Conservation (phyloP, 1,284 basidiomycete species). For the Ceratobasidium sp. region DNA sequence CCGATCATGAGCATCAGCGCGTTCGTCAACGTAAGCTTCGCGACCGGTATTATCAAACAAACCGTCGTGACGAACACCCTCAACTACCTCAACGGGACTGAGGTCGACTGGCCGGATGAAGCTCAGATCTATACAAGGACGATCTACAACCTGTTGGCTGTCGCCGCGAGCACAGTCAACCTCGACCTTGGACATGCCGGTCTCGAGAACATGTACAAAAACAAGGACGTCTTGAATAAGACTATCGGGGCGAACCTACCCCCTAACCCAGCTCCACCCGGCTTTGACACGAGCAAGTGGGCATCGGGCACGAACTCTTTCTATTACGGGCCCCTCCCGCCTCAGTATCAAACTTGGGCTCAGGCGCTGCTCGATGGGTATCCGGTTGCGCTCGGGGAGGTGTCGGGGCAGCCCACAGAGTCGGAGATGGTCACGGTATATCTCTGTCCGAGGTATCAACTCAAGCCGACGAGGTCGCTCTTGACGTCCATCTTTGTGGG, state of each 20-base stretch:
- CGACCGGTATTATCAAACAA: background rate
- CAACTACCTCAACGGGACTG: constrained; percentile 5
- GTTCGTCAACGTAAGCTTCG: background rate
- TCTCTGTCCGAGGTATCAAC: constrained; percentile 28
- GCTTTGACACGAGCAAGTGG: background rate
- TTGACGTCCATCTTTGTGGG: constrained; percentile 35
- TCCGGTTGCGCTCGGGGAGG: background rate
- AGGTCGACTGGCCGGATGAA: background rate
- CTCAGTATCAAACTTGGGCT: constrained; percentile 36
- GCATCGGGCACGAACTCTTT: background rate
- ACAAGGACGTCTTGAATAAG: background rate
- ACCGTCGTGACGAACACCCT: background rate
- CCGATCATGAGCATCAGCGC: background rate
- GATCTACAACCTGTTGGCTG: background rate
- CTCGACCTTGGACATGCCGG: constrained; percentile 22
- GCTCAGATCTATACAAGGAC: background rate
- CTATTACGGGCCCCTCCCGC: background rate
- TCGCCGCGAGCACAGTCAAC: constrained; percentile 21
- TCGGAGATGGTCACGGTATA: constrained; percentile 33
- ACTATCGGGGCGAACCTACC: too few species aligned
- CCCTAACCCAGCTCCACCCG: background rate
- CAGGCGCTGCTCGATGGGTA: background rate
- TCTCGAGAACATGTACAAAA: constrained; percentile 6
- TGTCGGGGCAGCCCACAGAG: background rate
- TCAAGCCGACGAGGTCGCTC: constrained; percentile 4